These are phyloP conservation scores for Xylaria arbuscula DNA, from an alignment of 2,329 filamentous ascomycete species.

Conservation along the genomic window DNA sequence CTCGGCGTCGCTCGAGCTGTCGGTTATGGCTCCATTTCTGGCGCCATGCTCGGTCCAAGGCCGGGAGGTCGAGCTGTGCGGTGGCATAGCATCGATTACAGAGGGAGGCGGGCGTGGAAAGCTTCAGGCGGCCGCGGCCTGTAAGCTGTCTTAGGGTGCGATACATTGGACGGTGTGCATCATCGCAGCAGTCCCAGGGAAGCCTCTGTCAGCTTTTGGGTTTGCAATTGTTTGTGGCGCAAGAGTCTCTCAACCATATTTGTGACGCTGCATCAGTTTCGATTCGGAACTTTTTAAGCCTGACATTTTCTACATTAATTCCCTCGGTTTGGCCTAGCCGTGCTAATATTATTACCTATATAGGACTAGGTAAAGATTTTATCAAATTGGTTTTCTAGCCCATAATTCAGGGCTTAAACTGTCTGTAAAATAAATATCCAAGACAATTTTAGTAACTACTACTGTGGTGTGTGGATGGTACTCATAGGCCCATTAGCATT, in stretches of 20 bases:
- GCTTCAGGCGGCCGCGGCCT: conserved; percentile 40
- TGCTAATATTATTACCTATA: background rate
- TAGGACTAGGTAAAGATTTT: too few relatives aligned
- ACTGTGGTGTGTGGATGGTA: too few relatives aligned
- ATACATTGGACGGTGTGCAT: conserved; percentile 45
- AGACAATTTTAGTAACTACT: too few relatives aligned
- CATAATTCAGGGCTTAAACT: too few relatives aligned
- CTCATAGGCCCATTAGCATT: too few relatives aligned
- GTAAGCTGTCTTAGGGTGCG: conserved; percentile 41
- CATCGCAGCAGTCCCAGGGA: conserved; percentile 13
- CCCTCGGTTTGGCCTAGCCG: background rate
- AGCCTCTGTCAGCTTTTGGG: background rate
- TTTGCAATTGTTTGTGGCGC: background rate
- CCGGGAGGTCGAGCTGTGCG: conserved; percentile 57
- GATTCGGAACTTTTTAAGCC: conserved; percentile 15
- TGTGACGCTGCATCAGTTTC: conserved; percentile 2
- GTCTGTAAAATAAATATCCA: too few relatives aligned
- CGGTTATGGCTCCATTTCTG: conserved; percentile 53
- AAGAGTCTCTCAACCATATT: background rate
- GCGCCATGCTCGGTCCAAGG: conserved; percentile 65
- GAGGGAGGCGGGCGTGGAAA: conserved; percentile 25
- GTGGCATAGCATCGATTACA: conserved; percentile 40
- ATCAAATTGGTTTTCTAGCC: too few relatives aligned
- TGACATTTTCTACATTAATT: too few relatives aligned
- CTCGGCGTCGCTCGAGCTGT: conserved; percentile 13